Conservation (phyloP, 331 rosid species). For the Arachis monticola region DNA sequence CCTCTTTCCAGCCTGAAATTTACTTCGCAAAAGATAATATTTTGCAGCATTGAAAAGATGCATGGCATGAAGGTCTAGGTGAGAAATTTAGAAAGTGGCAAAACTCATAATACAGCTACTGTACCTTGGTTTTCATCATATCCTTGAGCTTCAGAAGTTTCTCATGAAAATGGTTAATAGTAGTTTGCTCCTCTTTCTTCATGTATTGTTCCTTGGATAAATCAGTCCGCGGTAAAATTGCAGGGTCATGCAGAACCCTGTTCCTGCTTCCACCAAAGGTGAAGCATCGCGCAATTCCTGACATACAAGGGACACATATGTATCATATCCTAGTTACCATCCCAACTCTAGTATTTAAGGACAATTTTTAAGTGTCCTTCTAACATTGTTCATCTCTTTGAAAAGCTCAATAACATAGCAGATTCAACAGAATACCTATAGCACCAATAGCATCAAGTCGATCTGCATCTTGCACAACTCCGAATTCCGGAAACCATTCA, state of each 20-base stretch:
- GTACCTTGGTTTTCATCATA: constrained; percentile 93
- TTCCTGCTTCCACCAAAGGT: constrained; percentile 91
- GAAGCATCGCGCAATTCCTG: constrained; percentile 95
- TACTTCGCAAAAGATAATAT: neutral
- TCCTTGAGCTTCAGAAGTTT: constrained; percentile 91
- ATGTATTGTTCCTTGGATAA: constrained; percentile 72
- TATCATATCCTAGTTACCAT: neutral
- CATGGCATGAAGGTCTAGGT: neutral
- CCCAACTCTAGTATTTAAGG: constrained; percentile 6
- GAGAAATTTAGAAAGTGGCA: neutral
- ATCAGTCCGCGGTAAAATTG: constrained; percentile 63
- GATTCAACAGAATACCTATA: constrained; percentile 59
- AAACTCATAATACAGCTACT: neutral
- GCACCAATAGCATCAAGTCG: constrained; percentile 98
- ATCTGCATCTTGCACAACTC: constrained; percentile 95
- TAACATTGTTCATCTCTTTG: neutral
- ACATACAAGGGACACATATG: constrained; percentile 13
- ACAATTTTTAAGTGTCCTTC: constrained; percentile 7
- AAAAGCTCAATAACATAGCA: neutral
- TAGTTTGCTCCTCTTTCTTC: constrained; percentile 81
- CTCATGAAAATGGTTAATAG: constrained; percentile 89
- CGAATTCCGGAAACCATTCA: constrained; percentile 69
- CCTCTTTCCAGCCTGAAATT: constrained; percentile 80
- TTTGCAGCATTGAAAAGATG: constrained; percentile 14
- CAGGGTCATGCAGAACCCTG: constrained; percentile 71